These are phyloP conservation scores for Lindgomyces ingoldianus DNA, from an alignment of 495 filamentous ascomycete genomes.

Conservation along the genomic window DNA sequence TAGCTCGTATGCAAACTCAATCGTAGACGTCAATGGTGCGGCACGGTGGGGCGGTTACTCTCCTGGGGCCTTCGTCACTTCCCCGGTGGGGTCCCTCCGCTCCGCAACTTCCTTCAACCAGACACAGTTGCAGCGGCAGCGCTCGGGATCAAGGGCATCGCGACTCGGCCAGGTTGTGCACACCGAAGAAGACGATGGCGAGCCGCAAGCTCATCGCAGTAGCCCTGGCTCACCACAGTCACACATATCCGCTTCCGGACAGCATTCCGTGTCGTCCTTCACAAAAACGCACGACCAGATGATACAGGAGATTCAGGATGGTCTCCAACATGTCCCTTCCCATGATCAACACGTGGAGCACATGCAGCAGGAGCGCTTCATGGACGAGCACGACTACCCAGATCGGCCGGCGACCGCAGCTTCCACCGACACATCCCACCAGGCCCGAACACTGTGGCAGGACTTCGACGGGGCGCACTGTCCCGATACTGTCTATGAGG, in stretches of 20 bases:
- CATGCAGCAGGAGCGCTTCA: neutral
- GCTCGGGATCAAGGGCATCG: conserved; percentile 58
- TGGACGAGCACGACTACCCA: conserved; percentile 37
- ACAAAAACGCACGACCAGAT: conserved; percentile 36
- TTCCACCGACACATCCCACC: conserved; percentile 68
- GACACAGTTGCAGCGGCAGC: conserved; percentile 48
- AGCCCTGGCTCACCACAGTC: conserved; percentile 20
- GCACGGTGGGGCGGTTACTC: conserved; percentile 73
- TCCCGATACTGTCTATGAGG: conserved; percentile 46
- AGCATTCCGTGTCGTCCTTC: conserved; percentile 41
- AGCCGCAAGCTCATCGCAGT: neutral
- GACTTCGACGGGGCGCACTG: conserved; percentile 96
- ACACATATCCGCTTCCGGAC: conserved; percentile 34
- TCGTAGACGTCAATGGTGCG: conserved; percentile 64
- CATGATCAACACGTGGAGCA: neutral
- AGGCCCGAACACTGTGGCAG: conserved; percentile 69
- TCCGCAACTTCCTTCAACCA: conserved; percentile 47
- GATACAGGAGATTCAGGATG: conserved; percentile 33
- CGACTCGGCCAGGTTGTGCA: conserved; percentile 35
- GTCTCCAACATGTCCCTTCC: conserved; percentile 16
- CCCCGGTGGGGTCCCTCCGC: conserved; percentile 62
- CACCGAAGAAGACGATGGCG: conserved; percentile 19
- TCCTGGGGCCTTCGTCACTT: conserved; percentile 64
- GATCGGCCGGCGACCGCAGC: conserved; percentile 52
- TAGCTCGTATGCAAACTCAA: conserved; percentile 59